Base-by-base conservation (phyloP, 2,329 filamentous ascomycete genomes). In the Colletotrichum incanum region DNA sequence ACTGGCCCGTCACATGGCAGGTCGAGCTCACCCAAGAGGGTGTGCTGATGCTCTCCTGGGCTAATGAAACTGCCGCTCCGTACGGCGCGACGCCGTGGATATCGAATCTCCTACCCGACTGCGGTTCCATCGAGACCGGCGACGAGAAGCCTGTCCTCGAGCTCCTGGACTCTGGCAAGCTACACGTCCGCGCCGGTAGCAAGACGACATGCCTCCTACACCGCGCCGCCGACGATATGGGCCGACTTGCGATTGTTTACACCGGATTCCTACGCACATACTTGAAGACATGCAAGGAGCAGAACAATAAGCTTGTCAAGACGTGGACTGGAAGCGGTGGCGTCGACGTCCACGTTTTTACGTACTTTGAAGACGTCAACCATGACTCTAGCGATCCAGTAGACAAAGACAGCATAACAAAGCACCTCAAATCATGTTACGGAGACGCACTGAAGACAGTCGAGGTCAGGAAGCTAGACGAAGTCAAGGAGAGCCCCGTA, bases 201-300 rank as follows among this genome's bases (percentile, higher is more conserved):
- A 73, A 74, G 60, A 68, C 74, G 7, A 72, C 66, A 3, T 75
- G 74, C 64, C 62, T 60, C 8, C 59, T 75, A 18, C 63, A 73
- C 52, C 68, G 71, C 26, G 73, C 74, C 47, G 63, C 54, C 28
- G 66, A 74, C 6, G 74, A 75, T 56, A 71, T 54, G 72, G 73
- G 73, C n/a, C 71, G 74, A 39, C 59, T 75, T 20, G 74, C 74
- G 16, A 74, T 75, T 52, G 64, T 75, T 12, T 75, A 75, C 39
- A 68, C 74, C 20, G 74, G 74, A 3, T 75, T 74, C 47, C 39
- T 75, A 28, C 74, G 73, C n/a, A 75, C 74, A 5, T 75, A 75
- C 28, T 50, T 75, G 34, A 58, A 75, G 39, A 75, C 74, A 2
- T 75, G 74, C 62, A 62, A 66, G 56, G 74, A 64, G 2, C 74